Evolutionary conservation across 805 yeast species (phyloP).

Genomic region (Candida broadrunensis): DNA sequence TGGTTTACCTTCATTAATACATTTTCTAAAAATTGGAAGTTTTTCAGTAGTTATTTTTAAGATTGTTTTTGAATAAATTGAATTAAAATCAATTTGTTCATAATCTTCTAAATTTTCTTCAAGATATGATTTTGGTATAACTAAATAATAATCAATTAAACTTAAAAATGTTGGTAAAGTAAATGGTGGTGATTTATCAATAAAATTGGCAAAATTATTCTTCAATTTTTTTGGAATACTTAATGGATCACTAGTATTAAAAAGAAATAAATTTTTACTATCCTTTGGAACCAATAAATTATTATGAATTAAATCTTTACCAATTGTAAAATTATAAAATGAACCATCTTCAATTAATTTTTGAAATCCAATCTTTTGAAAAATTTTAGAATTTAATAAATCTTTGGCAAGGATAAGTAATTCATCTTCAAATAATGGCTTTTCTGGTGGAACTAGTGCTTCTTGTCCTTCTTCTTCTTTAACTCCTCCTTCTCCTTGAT

Average conservation of each 20-base stretch:
- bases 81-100: constrained; percentile 2
- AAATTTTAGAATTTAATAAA: constrained; percentile 15
- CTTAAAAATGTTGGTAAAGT: constrained; percentile 29
- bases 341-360: constrained; percentile 2
- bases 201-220: constrained; percentile 18
- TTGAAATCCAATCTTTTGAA: constrained; percentile 20
- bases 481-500: neutral
- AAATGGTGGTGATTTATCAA: constrained; percentile 37
- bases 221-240: neutral
- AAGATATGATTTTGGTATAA: constrained; percentile 28
- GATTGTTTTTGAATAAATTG: constrained; percentile 10
- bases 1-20: constrained; percentile 23
- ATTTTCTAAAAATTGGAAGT: constrained; percentile 25
- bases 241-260: constrained; percentile 25
- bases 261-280: constrained; percentile 34
- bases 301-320: constrained; percentile 3
- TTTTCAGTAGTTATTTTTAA: constrained; percentile 8
- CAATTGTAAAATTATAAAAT: constrained; percentile 6
- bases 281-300: constrained; percentile 26
- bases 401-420: constrained; percentile 23
- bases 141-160: constrained; percentile 35
- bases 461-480: neutral
- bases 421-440: constrained; percentile 10
- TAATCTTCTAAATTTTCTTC: constrained; percentile 2
- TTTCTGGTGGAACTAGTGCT: neutral